Evolutionary conservation across 371 early-diverging fungal genomes (phyloP), one percentile per base, ranked within the genome.

Genomic region (Mucor velutinosus): DNA sequence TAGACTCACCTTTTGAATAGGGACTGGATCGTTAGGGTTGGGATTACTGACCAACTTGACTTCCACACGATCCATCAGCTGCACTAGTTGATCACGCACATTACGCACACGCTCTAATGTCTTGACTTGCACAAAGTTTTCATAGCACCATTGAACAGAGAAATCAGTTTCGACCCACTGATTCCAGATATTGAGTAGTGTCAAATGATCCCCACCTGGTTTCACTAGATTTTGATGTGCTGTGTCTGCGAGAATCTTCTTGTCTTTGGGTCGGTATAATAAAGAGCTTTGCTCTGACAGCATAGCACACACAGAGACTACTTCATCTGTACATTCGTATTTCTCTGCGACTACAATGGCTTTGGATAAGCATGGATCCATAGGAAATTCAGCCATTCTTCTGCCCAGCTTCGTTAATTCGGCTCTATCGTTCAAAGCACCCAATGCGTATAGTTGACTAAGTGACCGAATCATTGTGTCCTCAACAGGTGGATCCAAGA

Each of bases 341-440:
- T 95, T 92, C 66, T 94, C 96, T 0, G 97, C 92, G 8, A 92
- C 94, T 32, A 99, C 86, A 64, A 99, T 86, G 3, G 96, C 87
- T 75, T 97, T 97, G 63, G 96, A 93, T 71, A 98, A 76, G 88
- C 94, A 93, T 1, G 99, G 99, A 76, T 99, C 97, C 72, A 97
- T 87, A 1, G 99, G 99, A 70, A 98, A 98, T 86, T 98, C 98
- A 21, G 99, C 97, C 99, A 99, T 99, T 27, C 96, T 83, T 29
- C 97, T 90, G 0, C 99, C 99, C 19, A 98, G 79, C 76, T 97
- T 97, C 17, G 99, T 99, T 66, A 99, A 72, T 69, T 95, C 90
- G 14, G 97, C 97, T 15, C 89, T 87, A 53, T 93, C 91, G 75
- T 98, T 96, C 39, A 99, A 80, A 5, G 98, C 99, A 19, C 98